phyloP scores from a whole-genome alignment of 2,329 filamentous ascomycete genomes.

The Neonectria faginata region DNA sequence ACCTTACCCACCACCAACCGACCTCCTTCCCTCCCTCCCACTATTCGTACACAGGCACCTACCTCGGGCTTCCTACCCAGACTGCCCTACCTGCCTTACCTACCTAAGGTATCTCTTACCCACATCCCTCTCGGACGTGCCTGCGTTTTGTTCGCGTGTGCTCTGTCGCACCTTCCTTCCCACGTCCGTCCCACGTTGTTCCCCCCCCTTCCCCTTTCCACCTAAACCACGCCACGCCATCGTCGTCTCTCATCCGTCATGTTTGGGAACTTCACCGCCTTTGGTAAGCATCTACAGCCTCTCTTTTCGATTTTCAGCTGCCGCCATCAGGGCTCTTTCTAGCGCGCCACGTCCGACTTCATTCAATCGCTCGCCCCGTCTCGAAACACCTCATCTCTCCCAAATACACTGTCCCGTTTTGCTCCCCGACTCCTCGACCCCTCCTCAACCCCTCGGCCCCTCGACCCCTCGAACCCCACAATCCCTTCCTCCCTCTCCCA shows the following conservation, averaged over 20 bases:
- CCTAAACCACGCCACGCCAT: slow-evolving; percentile 36
- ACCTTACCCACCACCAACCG: neutral
- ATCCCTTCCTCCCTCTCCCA: slow-evolving; percentile 26
- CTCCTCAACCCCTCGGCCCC: neutral
- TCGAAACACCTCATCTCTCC: slow-evolving; percentile 3
- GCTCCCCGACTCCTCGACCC: neutral
- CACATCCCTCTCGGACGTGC: slow-evolving; percentile 11
- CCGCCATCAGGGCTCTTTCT: slow-evolving; percentile 4
- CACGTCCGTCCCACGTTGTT: slow-evolving; percentile 33
- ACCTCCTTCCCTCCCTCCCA: neutral
- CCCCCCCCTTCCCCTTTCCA: slow-evolving; percentile 31
- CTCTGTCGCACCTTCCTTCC: slow-evolving; percentile 27
- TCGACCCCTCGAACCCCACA: slow-evolving; percentile 27
- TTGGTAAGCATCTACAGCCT: slow-evolving; percentile 50
- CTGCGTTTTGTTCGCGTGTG: slow-evolving; percentile 19
- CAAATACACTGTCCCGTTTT: neutral
- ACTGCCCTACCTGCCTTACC: neutral
- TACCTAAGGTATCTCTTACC: neutral
- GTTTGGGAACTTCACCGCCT: slow-evolving; percentile 57
- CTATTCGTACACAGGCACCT: neutral
- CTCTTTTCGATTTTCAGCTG: slow-evolving; percentile 25
- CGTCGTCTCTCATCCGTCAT: slow-evolving; percentile 47
- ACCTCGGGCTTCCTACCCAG: neutral
- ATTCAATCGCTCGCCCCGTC: neutral
- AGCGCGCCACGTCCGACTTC: slow-evolving; percentile 3